Base-by-base conservation (phyloP, 805 yeast genomes). In the Diddensiella caesifluorescens region DNA sequence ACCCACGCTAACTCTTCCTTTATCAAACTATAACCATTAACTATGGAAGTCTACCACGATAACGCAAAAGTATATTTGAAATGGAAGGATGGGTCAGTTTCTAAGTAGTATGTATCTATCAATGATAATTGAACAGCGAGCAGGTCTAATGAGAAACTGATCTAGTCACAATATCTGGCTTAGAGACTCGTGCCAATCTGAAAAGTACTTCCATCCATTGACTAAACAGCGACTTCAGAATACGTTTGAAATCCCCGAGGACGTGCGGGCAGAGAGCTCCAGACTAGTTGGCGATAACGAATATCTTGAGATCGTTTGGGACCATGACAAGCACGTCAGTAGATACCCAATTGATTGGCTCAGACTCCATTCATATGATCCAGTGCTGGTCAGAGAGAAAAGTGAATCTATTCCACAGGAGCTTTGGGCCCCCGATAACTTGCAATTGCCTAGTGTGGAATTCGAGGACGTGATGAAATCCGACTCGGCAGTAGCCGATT, bases 141-240 rank as follows among this genome's bases (percentile, higher is more conserved):
- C 12, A 19, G 4, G 10, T 7, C 7, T 10, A n/a, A 22, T 29
- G 19, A 7, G 5, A n/a, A 15, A 31, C 19, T 27, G 21, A n/a
- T 40, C 35, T 12, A 50, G 52, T 46, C 77, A 75, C 53, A 56
- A 71, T 54, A 67, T 80, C 35, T 80, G 85, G 85, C 64, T 80
- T 15, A 64, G 86, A 35, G 86, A 80, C 57, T 70, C 73, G 51
- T 80, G 86, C 50, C 80, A 71, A 47, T 79, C 83, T 48, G 58
- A 62, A 7, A 49, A 65, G 22, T 78, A 83, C 57, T 77, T 68
- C 59, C 78, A 72, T 53, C 60, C 69, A 2, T 53, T 61, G 35
- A 80, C 86, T 25, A 75, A 73, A 51, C 86, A 80, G 58, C 61
- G 85, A 38, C 60, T 79, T 19, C 65, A 75, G 36, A 74, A 79